Percentiles rank a stretch among this genome's conserved stretches.
These are phyloP conservation scores for Gymnopilus dilepis DNA, from an alignment of 768 basidiomycete species.

Conservation along the genomic window DNA sequence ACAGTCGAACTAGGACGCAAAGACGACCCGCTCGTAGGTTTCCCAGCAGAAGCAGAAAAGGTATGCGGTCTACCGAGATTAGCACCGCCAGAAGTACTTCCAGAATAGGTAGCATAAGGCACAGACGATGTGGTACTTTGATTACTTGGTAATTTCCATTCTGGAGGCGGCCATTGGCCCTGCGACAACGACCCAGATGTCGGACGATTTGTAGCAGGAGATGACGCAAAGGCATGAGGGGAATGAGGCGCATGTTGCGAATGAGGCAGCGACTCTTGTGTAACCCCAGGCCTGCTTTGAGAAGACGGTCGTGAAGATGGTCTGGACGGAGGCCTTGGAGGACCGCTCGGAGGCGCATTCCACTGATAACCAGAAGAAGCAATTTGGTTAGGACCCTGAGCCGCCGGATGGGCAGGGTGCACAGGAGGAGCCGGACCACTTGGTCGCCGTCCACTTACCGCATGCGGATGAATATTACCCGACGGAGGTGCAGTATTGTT, in stretches of 20 bases:
- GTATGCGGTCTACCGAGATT: constrained; percentile 40
- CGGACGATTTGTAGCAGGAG: background rate
- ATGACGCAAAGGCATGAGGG: constrained; percentile 1
- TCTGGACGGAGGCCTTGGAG: constrained; percentile 7
- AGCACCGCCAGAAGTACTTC: constrained; percentile 31
- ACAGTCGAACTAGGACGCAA: constrained; percentile 15
- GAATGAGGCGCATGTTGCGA: constrained; percentile 16
- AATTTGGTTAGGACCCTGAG: constrained; percentile 8
- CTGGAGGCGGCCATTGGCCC: constrained; percentile 48
- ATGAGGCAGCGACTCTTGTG: constrained; percentile 16
- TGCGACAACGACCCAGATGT: constrained; percentile 31
- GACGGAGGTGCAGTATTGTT: constrained; percentile 7
- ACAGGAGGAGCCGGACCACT: constrained; percentile 36
- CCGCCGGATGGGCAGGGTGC: constrained; percentile 39
- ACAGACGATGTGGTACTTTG: constrained; percentile 20
- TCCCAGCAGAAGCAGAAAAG: constrained; percentile 23
- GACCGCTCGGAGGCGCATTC: constrained; percentile 3
- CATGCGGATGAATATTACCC: background rate
- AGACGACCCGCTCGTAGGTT: constrained; percentile 4
- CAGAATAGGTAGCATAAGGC: constrained; percentile 23
- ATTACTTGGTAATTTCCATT: constrained; percentile 38
- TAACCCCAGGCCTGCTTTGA: constrained; percentile 3
- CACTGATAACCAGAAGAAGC: constrained; percentile 1
- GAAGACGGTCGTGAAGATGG: constrained; percentile 1
- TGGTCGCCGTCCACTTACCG: background rate